Conservation (phyloP, 306 rosid species). For the Cucumis hystrix region DNA sequence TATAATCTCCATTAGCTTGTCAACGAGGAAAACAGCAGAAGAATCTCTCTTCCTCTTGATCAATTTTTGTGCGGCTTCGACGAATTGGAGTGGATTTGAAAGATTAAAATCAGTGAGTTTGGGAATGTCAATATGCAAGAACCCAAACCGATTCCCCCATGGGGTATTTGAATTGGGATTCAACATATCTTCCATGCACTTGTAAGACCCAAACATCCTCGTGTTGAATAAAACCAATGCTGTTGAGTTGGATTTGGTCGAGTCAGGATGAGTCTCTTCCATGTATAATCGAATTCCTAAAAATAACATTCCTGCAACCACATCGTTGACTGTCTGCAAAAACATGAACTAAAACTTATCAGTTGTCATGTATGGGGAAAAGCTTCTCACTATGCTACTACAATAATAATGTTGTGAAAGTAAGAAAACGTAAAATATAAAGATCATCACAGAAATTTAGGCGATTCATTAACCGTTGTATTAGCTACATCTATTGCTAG, state of each 20-base stretch:
- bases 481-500: too few species aligned
- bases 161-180: slow-evolving; percentile 22
- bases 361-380: too few species aligned
- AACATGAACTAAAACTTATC: too few species aligned
- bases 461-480: too few species aligned
- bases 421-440: too few species aligned
- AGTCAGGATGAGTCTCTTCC: slow-evolving; percentile 22
- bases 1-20: slow-evolving; percentile 21
- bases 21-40: slow-evolving; percentile 19
- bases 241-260: slow-evolving; percentile 28
- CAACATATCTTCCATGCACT: slow-evolving; percentile 36
- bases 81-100: slow-evolving; percentile 32
- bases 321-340: neutral
- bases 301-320: neutral
- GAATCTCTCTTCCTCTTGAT: slow-evolving; percentile 42
- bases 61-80: slow-evolving; percentile 22
- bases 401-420: too few species aligned
- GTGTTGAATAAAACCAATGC: slow-evolving; percentile 49
- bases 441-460: too few species aligned
- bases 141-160: slow-evolving; percentile 46
- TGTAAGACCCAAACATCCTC: slow-evolving; percentile 33
- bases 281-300: slow-evolving; percentile 24
- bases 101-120: slow-evolving; percentile 12
- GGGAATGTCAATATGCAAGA: slow-evolving; percentile 39
- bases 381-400: too few species aligned